Percentiles rank a stretch among this genome's conserved stretches.
These are phyloP conservation scores for Diplodia seriata DNA, from an alignment of 2,329 filamentous ascomycete species.

Conservation along the genomic window DNA sequence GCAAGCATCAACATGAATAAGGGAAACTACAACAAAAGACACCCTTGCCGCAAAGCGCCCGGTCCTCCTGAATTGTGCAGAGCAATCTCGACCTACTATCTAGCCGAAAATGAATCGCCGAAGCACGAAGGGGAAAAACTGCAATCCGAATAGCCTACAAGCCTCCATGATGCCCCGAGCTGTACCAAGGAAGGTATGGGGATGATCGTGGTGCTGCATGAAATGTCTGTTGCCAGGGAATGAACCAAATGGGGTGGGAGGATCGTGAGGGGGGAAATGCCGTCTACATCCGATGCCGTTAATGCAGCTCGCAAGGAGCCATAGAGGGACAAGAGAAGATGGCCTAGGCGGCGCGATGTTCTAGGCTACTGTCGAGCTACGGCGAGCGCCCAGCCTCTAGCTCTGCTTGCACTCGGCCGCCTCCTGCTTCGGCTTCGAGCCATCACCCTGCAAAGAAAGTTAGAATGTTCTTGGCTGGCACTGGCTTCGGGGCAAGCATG, in stretches of 20 bases:
- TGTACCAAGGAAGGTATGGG: slow-evolving; percentile 29
- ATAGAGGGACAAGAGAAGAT: slow-evolving; percentile 20
- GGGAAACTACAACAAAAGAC: slow-evolving; percentile 28
- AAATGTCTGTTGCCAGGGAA: slow-evolving; percentile 31
- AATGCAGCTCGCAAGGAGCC: slow-evolving; percentile 22
- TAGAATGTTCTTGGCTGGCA: neutral
- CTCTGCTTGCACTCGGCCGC: slow-evolving; percentile 55
- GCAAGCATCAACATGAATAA: slow-evolving; percentile 33
- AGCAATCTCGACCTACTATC: slow-evolving; percentile 32
- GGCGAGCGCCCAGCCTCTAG: slow-evolving; percentile 38
- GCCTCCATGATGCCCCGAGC: slow-evolving; percentile 21
- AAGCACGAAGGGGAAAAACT: slow-evolving; percentile 31
- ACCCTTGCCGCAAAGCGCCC: slow-evolving; percentile 33
- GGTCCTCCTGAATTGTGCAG: slow-evolving; percentile 33
- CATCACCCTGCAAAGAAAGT: slow-evolving; percentile 44
- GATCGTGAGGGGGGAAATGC: slow-evolving; percentile 31
- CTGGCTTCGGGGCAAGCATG: neutral
- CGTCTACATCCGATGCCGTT: slow-evolving; percentile 33
- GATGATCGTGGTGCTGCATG: slow-evolving; percentile 31
- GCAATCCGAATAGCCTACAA: slow-evolving; percentile 31
- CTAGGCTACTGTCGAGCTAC: slow-evolving; percentile 17
- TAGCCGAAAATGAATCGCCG: slow-evolving; percentile 31
- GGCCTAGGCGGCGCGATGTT: slow-evolving; percentile 23
- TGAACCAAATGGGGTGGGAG: slow-evolving; percentile 20
- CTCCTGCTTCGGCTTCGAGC: slow-evolving; percentile 54